Evolutionary conservation across 306 rosid species (phyloP), one percentile per base, ranked within the genome.

Genomic region (Castanea mollissima): DNA sequence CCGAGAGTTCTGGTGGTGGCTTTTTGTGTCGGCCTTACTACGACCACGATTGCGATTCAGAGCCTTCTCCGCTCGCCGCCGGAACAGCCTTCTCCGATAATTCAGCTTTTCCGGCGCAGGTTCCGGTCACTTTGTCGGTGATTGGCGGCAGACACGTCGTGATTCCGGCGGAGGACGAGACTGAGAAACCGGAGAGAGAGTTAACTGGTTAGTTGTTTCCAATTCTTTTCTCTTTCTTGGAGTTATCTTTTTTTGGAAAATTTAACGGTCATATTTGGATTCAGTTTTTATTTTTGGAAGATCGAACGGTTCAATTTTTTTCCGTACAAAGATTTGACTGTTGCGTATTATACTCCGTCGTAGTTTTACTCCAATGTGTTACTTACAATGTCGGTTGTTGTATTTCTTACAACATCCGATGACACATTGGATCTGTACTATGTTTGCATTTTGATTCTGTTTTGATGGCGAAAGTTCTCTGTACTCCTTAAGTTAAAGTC

Each of bases 121-220:
- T 70, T 2, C 46, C 73, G 0, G 73, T 58, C 25, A 31, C 34
- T 20, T 55, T 71, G 20, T 85, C 83, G 31, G 77, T 41, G 32
- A 31, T 74, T 20, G 71, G 79, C 14, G 77, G 71, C 27, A 75
- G 78, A 35, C 60, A 78, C 51, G 77, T 81, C 19, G 78, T 54
- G 54, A 69, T 78, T 51, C 76, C 78, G 59, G 21, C 38, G 19
- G 55, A 57, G 34, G 69, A 63, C 51, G 72, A 46, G 31, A 23
- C 74, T 29, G 81, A 65, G 56, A 46, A 35, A 35, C 67, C 78
- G 20, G 80, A 77, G 54, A 29, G 83, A 6, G 69, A 78, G 14
- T n/a, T 74, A 35, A 79, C 81, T 27, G 86, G 90, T 87, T 57
- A 76, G 84, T 55, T 29, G 18, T 55, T 46, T 27, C 34, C 21